These are phyloP conservation scores for Yarrowia divulgata DNA, from an alignment of 805 yeast species.

Conservation along the genomic window DNA sequence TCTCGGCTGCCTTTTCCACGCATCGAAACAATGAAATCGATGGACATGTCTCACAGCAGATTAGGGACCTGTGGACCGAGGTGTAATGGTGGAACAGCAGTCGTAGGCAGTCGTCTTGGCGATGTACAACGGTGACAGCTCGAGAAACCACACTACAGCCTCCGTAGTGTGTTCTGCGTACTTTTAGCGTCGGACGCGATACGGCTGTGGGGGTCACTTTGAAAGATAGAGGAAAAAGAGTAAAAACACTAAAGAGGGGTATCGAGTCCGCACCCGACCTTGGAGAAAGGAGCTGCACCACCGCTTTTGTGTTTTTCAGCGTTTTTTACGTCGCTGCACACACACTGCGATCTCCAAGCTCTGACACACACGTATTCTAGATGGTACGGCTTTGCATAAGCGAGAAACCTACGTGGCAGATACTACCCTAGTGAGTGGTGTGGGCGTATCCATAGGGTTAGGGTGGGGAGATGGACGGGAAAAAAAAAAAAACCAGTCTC, in stretches of 20 bases:
- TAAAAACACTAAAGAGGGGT: too few relatives aligned
- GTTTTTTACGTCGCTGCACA: too few relatives aligned
- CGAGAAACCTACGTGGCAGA: conserved; percentile 23
- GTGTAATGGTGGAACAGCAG: too few relatives aligned
- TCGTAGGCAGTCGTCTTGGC: too few relatives aligned
- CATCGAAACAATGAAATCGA: conserved; percentile 1
- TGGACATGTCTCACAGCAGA: background rate
- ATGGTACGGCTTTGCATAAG: conserved; percentile 37
- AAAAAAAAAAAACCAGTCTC: too few relatives aligned
- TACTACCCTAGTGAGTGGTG: too few relatives aligned
- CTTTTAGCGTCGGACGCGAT: conserved; percentile 1
- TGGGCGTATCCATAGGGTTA: background rate
- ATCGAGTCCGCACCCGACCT: too few relatives aligned
- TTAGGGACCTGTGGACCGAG: too few relatives aligned
- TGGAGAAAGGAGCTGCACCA: too few relatives aligned
- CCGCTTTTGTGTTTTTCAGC: background rate
- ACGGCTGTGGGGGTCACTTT: conserved; percentile 25
- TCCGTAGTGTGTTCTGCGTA: background rate
- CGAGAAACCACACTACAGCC: background rate
- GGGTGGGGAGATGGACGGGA: background rate
- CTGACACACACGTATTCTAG: conserved; percentile 31
- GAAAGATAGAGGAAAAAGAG: background rate
- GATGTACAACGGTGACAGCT: too few relatives aligned
- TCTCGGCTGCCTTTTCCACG: conserved; percentile 36
- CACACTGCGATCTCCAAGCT: conserved; percentile 13